phyloP scores from a whole-genome alignment of 176 grass and related monocot species.

The Saccharum spontaneum region DNA sequence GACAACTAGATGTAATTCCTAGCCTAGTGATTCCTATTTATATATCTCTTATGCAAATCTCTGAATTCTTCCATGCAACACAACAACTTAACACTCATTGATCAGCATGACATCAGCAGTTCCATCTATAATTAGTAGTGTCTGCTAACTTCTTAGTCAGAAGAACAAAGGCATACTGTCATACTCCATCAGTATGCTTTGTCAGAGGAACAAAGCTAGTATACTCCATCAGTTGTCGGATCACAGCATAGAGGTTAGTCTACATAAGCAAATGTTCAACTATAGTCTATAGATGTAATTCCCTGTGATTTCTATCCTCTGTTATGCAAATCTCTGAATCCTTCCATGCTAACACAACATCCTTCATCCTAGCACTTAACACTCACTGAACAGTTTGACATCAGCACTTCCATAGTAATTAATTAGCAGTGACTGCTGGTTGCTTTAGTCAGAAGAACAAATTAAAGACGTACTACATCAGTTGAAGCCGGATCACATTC shows the following conservation, averaged over 20 bases:
- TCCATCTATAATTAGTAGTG: too few relatives aligned
- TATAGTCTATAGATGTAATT: neutral
- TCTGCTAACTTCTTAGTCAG: too few relatives aligned
- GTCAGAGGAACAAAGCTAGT: too few relatives aligned
- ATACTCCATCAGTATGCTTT: too few relatives aligned
- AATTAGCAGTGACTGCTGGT: neutral
- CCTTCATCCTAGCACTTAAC: neutral
- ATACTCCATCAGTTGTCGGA: too few relatives aligned
- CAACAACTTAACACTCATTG: neutral
- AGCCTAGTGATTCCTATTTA: too few relatives aligned
- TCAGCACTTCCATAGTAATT: neutral
- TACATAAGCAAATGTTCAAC: neutral
- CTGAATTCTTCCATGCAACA: neutral
- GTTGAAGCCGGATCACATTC: neutral
- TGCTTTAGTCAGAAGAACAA: neutral
- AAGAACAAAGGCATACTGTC: too few relatives aligned
- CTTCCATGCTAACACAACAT: constrained; percentile 1
- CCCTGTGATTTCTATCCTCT: neutral
- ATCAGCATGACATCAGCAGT: too few relatives aligned
- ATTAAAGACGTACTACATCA: neutral
- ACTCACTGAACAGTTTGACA: neutral
- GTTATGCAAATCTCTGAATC: neutral
- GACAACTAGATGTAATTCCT: neutral
- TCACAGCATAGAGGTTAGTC: too few relatives aligned
- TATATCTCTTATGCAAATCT: neutral